Percentiles rank a stretch among this genome's conserved stretches.
Evolutionary conservation across 306 rosid species (phyloP).

Genomic region (Fragaria vesca): DNA sequence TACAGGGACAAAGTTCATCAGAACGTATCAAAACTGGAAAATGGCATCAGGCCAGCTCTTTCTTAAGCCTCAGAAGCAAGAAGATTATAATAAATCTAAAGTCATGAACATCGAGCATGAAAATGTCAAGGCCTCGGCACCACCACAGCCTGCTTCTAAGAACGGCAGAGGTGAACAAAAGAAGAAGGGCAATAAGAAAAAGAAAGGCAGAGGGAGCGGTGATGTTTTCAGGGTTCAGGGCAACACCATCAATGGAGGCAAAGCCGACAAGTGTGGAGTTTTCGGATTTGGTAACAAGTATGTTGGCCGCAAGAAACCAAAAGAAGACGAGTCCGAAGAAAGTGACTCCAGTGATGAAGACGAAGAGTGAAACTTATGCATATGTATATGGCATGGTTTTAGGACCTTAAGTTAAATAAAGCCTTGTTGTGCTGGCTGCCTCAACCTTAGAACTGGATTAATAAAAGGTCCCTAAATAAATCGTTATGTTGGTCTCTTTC

Average conservation of each 20-base stretch:
- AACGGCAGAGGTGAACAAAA: not conserved
- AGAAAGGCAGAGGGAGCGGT: not conserved
- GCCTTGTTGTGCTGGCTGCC: not conserved
- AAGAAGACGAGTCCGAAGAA: slow-evolving; percentile 7
- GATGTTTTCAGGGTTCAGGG: not conserved
- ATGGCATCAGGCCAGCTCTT: not conserved
- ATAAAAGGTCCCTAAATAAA: not conserved
- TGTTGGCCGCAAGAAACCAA: not conserved
- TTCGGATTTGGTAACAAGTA: not conserved
- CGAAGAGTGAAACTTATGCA: not conserved
- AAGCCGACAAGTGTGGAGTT: not conserved
- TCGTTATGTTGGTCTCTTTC: not conserved
- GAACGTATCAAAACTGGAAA: not conserved
- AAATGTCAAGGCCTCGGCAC: not conserved
- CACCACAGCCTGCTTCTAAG: not conserved
- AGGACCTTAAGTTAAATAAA: not conserved
- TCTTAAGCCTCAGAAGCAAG: not conserved
- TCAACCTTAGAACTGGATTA: not conserved
- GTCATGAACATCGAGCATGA: not conserved
- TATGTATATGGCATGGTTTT: not conserved
- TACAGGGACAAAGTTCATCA: not conserved
- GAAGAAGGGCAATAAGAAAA: not conserved
- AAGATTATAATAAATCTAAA: not conserved
- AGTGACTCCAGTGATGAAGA: slow-evolving; percentile 8
- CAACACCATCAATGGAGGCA: not conserved